These are phyloP conservation scores for Dioscorea cayenensis DNA, from an alignment of 116 monocot genomes.

Conservation along the genomic window DNA sequence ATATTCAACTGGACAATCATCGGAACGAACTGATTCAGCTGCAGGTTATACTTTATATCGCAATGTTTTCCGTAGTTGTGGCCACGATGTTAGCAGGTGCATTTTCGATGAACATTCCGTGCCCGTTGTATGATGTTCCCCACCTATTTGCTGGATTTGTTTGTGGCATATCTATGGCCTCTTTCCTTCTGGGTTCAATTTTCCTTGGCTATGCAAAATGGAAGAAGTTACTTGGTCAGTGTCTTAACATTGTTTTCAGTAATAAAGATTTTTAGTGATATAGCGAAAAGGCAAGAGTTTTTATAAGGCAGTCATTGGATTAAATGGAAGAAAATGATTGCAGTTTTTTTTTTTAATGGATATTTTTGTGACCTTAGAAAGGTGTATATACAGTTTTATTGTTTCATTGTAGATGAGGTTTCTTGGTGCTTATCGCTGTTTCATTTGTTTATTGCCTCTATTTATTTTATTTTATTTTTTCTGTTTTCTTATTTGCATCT, in stretches of 20 bases:
- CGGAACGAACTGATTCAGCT: constrained; percentile 53
- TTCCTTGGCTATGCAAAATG: constrained; percentile 33
- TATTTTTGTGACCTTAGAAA: no score
- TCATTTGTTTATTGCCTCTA: no score
- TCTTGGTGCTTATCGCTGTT: no score
- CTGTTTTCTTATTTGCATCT: no score
- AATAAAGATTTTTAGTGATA: neutral
- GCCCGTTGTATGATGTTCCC: constrained; percentile 6
- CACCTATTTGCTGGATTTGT: constrained; percentile 28
- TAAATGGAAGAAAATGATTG: neutral
- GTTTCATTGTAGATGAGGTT: no score
- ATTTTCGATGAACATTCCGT: constrained; percentile 43
- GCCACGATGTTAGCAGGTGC: constrained; percentile 26
- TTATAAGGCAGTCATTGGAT: neutral
- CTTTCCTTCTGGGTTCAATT: constrained; percentile 31
- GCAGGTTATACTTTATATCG: constrained; percentile 31
- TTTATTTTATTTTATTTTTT: no score
- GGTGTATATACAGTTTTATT: no score
- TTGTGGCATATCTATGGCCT: constrained; percentile 22
- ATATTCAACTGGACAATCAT: constrained; percentile 47
- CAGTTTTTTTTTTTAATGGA: neutral
- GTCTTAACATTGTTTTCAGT: neutral
- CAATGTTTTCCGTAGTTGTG: constrained; percentile 24
- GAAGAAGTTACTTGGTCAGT: constrained; percentile 38
- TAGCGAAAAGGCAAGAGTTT: no score